Conservation (phyloP, 176 grass and related monocot species). For the Paspalum vaginatum region DNA sequence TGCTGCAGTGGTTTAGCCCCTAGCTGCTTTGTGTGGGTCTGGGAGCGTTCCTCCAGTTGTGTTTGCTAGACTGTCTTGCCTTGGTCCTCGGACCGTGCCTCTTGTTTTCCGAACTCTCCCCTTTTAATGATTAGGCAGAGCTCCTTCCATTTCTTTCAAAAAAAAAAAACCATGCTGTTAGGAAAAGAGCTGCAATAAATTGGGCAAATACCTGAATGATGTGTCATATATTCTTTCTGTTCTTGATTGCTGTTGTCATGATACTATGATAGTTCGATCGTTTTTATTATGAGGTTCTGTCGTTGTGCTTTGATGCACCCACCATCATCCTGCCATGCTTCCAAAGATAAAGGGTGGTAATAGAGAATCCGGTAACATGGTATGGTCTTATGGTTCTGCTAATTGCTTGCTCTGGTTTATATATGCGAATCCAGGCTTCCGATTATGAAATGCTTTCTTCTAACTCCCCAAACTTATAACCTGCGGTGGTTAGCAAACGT, state of each 20-base stretch:
- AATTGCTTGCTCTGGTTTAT: background rate
- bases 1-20: too few species aligned
- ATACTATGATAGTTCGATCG: background rate
- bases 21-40: too few species aligned
- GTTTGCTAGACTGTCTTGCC: too few species aligned
- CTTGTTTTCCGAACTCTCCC: too few species aligned
- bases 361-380: background rate
- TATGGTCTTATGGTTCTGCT: background rate
- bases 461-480: too few species aligned
- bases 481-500: too few species aligned
- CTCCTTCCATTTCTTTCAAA: background rate
- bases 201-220: too few species aligned
- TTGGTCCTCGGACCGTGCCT: too few species aligned
- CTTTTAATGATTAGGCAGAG: too few species aligned
- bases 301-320: background rate
- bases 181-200: conserved; percentile 18
- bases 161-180: background rate
- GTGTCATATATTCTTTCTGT: background rate
- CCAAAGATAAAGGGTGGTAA: background rate
- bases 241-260: background rate
- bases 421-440: too few species aligned
- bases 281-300: background rate
- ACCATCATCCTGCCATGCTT: background rate
- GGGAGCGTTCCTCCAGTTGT: too few species aligned
- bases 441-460: too few species aligned